Evolutionary conservation across 2,329 filamentous ascomycete species (phyloP).

Genomic region (Apiospora marii): DNA sequence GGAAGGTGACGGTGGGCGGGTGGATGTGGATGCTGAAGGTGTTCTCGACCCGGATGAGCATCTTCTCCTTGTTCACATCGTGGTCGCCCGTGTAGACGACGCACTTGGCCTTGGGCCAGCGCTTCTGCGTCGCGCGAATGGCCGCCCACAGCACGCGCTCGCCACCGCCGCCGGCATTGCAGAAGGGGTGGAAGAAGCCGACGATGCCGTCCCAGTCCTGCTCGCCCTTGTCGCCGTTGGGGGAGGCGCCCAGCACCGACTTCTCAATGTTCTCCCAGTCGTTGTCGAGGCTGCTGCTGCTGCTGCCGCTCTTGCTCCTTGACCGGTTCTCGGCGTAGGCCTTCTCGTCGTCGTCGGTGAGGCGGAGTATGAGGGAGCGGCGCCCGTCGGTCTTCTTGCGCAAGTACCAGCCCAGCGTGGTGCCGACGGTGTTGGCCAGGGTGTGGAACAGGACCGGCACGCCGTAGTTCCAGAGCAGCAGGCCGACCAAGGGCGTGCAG

Average conservation of each 20-base stretch:
- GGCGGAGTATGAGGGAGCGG: slow-evolving; percentile 62
- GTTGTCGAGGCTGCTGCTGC: slow-evolving; percentile 56
- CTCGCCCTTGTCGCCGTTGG: slow-evolving; percentile 51
- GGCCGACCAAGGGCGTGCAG: slow-evolving; percentile 39
- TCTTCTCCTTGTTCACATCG: slow-evolving; percentile 80
- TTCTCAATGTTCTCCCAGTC: slow-evolving; percentile 76
- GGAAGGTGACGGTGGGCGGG: slow-evolving; percentile 81
- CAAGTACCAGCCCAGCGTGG: slow-evolving; percentile 65
- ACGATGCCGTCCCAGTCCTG: slow-evolving; percentile 83
- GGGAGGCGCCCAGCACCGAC: slow-evolving; percentile 45
- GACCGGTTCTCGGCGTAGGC: slow-evolving; percentile 40
- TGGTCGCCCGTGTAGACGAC: slow-evolving; percentile 96
- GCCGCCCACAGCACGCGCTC: slow-evolving; percentile 97
- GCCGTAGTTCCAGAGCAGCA: slow-evolving; percentile 41
- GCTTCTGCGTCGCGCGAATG: slow-evolving; percentile 86
- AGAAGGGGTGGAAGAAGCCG: slow-evolving; percentile 98
- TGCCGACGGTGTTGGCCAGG: slow-evolving; percentile 50
- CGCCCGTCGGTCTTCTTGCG: slow-evolving; percentile 70
- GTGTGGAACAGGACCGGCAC: slow-evolving; percentile 45
- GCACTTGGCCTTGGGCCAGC: slow-evolving; percentile 88
- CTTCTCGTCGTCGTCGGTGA: slow-evolving; percentile 54
- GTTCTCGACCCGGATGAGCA: slow-evolving; percentile 79
- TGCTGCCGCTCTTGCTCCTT: slow-evolving; percentile 42
- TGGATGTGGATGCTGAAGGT: slow-evolving; percentile 94
- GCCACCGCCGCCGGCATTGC: slow-evolving; percentile 95